These are phyloP conservation scores for Hericium coralloides DNA, from an alignment of 768 basidiomycete genomes.

Conservation along the genomic window DNA sequence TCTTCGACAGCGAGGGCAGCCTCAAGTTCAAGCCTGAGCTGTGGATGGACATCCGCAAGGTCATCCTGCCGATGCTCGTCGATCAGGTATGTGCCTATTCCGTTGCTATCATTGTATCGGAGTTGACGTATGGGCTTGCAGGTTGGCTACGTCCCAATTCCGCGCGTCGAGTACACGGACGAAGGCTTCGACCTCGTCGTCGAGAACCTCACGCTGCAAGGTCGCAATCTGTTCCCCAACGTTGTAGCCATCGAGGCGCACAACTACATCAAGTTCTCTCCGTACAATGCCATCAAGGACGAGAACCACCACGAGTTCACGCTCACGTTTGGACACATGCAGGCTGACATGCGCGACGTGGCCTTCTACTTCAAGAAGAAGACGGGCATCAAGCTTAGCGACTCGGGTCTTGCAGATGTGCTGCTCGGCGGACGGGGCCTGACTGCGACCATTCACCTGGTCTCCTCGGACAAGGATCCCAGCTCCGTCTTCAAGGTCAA, in stretches of 20 bases:
- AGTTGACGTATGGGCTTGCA: slow-evolving; percentile 16
- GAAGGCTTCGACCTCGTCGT: slow-evolving; percentile 80
- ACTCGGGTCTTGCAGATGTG: slow-evolving; percentile 82
- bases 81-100: slow-evolving; percentile 42
- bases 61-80: slow-evolving; percentile 74
- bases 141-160: slow-evolving; percentile 82
- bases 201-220: slow-evolving; percentile 86
- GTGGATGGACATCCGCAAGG: slow-evolving; percentile 80
- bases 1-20: slow-evolving; percentile 73
- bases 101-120: not conserved
- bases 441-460: slow-evolving; percentile 56
- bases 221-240: slow-evolving; percentile 85
- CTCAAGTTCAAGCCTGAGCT: slow-evolving; percentile 83
- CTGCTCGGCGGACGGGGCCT: slow-evolving; percentile 79
- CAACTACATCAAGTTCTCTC: slow-evolving; percentile 80
- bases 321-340: slow-evolving; percentile 74
- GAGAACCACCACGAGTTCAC: slow-evolving; percentile 63
- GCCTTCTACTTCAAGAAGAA: slow-evolving; percentile 88
- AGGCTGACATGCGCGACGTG: slow-evolving; percentile 90
- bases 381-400: slow-evolving; percentile 69
- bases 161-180: slow-evolving; percentile 90
- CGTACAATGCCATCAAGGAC: slow-evolving; percentile 53
- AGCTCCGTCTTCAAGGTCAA: slow-evolving; percentile 68
- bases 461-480: slow-evolving; percentile 49
- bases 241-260: slow-evolving; percentile 63